Evolutionary conservation across 2,329 filamentous ascomycete genomes (phyloP).

Genomic region (Xylariaceae sp.): DNA sequence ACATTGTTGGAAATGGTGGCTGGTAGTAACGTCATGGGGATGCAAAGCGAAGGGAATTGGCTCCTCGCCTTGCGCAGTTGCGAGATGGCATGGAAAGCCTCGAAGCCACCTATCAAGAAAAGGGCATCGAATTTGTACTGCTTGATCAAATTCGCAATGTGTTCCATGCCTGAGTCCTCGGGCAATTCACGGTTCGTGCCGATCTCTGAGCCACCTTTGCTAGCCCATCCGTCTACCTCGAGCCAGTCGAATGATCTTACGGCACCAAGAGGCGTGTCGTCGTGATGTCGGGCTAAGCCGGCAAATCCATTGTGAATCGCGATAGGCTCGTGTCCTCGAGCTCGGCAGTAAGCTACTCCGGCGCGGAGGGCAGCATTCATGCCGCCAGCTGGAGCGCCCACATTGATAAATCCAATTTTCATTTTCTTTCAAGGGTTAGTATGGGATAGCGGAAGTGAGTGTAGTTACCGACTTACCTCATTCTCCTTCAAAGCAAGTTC

Average conservation of each 20-base stretch:
- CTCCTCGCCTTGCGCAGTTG: conserved; percentile 77
- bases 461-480: conserved; percentile 49
- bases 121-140: conserved; percentile 85
- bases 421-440: conserved; percentile 57
- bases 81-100: conserved; percentile 88
- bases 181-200: conserved; percentile 94
- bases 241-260: conserved; percentile 87
- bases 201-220: conserved; percentile 94
- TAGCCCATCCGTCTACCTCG: conserved; percentile 91
- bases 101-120: conserved; percentile 90
- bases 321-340: conserved; percentile 84
- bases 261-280: conserved; percentile 71
- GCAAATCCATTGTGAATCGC: conserved; percentile 97
- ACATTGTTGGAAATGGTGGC: conserved; percentile 99
- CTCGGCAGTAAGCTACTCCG: conserved; percentile 86
- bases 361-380: conserved; percentile 97
- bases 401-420: conserved; percentile 93
- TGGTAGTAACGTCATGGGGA: conserved; percentile 84
- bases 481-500: conserved; percentile 61
- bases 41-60: conserved; percentile 78
- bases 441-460: background rate
- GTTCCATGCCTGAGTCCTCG: conserved; percentile 74
- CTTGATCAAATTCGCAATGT: conserved; percentile 75
- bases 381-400: conserved; percentile 91
- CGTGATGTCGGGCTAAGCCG: conserved; percentile 85